Evolutionary conservation across 108 stramenopile species (phyloP).

Genomic region (Cylindrotheca fusiformis): DNA sequence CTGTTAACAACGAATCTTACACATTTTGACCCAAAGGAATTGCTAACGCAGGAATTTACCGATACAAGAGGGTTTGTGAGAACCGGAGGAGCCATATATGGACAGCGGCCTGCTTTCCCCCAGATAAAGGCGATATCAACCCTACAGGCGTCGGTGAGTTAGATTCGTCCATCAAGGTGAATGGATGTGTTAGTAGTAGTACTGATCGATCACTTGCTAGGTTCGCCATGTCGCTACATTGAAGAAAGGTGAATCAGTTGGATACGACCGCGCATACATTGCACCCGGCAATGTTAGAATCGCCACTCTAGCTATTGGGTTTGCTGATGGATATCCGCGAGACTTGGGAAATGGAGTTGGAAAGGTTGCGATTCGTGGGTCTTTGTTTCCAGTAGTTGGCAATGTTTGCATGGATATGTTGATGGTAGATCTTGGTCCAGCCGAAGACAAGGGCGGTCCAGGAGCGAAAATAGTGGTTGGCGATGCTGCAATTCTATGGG

Average conservation of each 20-base stretch:
- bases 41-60: slow-evolving; percentile 39
- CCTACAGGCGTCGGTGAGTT: slow-evolving; percentile 36
- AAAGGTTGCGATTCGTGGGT: slow-evolving; percentile 54
- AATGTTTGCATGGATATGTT: slow-evolving; percentile 87
- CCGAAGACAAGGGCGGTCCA: slow-evolving; percentile 33
- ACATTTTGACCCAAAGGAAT: slow-evolving; percentile 55
- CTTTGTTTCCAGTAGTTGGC: slow-evolving; percentile 61
- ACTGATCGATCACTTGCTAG: no score
- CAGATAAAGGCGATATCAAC: slow-evolving; percentile 57
- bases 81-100: slow-evolving; percentile 69
- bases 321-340: slow-evolving; percentile 80
- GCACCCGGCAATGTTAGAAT: slow-evolving; percentile 48
- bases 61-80: slow-evolving; percentile 62
- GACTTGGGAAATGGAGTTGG: slow-evolving; percentile 61
- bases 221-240: slow-evolving; percentile 61
- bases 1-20: slow-evolving; percentile 48
- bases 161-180: no score
- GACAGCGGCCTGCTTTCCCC: slow-evolving; percentile 62
- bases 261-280: slow-evolving; percentile 71
- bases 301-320: slow-evolving; percentile 73
- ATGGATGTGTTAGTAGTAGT: no score
- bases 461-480: slow-evolving; percentile 56
- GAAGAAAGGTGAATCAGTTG: slow-evolving; percentile 65
- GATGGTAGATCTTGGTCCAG: slow-evolving; percentile 66
- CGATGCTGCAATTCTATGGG: slow-evolving; percentile 67